phyloP scores from a whole-genome alignment of 2,329 filamentous ascomycete genomes.

The Aureobasidium lini region DNA sequence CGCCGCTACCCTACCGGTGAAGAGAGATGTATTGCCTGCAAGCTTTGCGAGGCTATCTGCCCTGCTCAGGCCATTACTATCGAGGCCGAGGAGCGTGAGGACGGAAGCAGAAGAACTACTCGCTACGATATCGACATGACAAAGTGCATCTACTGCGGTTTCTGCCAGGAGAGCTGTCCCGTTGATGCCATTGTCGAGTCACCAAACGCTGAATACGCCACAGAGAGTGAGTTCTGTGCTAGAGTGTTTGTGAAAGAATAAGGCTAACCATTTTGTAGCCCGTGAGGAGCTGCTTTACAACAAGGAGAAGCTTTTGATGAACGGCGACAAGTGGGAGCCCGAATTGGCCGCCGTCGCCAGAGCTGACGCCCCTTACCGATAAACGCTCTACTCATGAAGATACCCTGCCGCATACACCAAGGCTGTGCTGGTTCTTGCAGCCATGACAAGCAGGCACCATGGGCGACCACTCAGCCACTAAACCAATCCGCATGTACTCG shows the following conservation, averaged over 20 bases:
- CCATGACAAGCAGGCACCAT: slow-evolving; percentile 6
- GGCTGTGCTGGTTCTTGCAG: not conserved
- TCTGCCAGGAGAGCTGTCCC: slow-evolving; percentile 97
- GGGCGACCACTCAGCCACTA: not conserved
- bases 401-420: not conserved
- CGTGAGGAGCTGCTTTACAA: slow-evolving; percentile 90
- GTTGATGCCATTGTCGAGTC: slow-evolving; percentile 79
- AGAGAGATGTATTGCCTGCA: slow-evolving; percentile 99
- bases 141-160: slow-evolving; percentile 99
- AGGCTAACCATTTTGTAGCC: slow-evolving; percentile 17
- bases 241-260: slow-evolving; percentile 92
- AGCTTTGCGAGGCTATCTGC: slow-evolving; percentile 97
- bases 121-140: slow-evolving; percentile 99
- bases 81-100: slow-evolving; percentile 94
- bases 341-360: slow-evolving; percentile 87
- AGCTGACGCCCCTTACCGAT: slow-evolving; percentile 66
- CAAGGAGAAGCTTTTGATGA: slow-evolving; percentile 63
- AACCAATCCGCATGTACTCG: not conserved
- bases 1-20: slow-evolving; percentile 94
- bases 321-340: slow-evolving; percentile 71
- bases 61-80: slow-evolving; percentile 98
- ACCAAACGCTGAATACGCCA: slow-evolving; percentile 19
- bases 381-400: slow-evolving; percentile 9
- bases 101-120: slow-evolving; percentile 89
- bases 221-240: slow-evolving; percentile 48